These are phyloP conservation scores for Leishmania tarentolae DNA, from an alignment of 208 protist species.

Conservation along the genomic window DNA sequence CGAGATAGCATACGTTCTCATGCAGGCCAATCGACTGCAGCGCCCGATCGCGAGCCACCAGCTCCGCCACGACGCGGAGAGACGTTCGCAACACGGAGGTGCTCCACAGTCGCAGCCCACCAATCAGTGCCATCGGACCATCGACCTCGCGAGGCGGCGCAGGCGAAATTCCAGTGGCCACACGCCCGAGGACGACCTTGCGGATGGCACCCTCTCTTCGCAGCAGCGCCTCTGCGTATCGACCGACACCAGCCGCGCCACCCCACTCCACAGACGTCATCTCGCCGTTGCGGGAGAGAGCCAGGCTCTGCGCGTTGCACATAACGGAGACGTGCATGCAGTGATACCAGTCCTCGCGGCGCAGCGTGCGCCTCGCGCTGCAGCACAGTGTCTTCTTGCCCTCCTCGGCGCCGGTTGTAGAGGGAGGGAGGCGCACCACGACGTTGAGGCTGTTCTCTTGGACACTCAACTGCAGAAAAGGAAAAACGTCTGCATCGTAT, in stretches of 20 bases:
- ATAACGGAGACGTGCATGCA: conserved; percentile 45
- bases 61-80: conserved; percentile 33
- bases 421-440: conserved; percentile 11
- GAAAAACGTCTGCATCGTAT: conserved; percentile 1
- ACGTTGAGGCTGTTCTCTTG: conserved; percentile 19
- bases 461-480: conserved; percentile 33
- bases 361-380: conserved; percentile 15
- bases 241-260: conserved; percentile 14
- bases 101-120: conserved; percentile 28
- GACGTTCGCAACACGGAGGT: conserved; percentile 33
- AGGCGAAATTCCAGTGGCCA: not conserved
- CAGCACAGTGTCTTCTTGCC: not conserved
- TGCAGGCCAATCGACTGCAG: conserved; percentile 35
- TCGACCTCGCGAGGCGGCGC: conserved; percentile 19
- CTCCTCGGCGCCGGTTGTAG: not conserved
- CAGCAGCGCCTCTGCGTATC: conserved; percentile 25
- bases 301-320: conserved; percentile 27
- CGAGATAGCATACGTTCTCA: conserved; percentile 35
- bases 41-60: conserved; percentile 37
- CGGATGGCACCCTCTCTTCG: conserved; percentile 16
- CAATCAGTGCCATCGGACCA: conserved; percentile 31
- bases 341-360: conserved; percentile 40
- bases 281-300: conserved; percentile 34
- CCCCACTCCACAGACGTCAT: conserved; percentile 26
- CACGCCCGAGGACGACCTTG: conserved; percentile 26